phyloP scores from a whole-genome alignment of 2,329 filamentous ascomycete genomes.

The Diplodia sapinea region DNA sequence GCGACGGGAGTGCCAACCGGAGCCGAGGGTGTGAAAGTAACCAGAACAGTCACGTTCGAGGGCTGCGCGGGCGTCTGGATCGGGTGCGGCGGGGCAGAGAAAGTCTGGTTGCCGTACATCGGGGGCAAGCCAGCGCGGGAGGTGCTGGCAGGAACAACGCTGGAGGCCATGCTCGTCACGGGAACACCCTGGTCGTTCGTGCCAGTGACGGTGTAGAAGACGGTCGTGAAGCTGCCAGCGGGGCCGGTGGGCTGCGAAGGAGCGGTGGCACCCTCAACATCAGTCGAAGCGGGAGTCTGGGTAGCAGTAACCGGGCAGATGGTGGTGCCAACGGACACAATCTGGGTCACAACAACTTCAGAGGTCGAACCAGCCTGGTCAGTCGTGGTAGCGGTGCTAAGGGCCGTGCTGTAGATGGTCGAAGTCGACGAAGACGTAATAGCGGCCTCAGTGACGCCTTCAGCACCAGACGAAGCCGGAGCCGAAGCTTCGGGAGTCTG shows the following conservation, averaged over 20 bases:
- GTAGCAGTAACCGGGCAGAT: conserved; percentile 35
- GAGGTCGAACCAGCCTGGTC: conserved; percentile 30
- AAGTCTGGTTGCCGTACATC: conserved; percentile 14
- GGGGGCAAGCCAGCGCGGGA: not conserved
- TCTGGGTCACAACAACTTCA: conserved; percentile 21
- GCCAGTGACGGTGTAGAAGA: conserved; percentile 13
- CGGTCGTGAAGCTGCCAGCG: conserved; percentile 8
- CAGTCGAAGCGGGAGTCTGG: conserved; percentile 6
- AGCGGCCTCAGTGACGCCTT: conserved; percentile 5
- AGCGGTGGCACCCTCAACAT: conserved; percentile 6
- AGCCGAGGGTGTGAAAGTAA: conserved; percentile 19
- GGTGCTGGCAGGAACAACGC: conserved; percentile 6
- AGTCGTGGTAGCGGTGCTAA: not conserved
- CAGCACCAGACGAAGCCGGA: not conserved
- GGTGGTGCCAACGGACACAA: conserved; percentile 13
- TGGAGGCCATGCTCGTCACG: conserved; percentile 7
- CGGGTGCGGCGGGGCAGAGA: conserved; percentile 5
- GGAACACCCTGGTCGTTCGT: not conserved
- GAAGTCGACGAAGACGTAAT: conserved; percentile 50
- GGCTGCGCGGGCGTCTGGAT: conserved; percentile 6
- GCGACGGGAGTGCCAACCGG: not conserved
- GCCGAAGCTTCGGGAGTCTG: not conserved
- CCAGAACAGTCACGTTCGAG: conserved; percentile 12
- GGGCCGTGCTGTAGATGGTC: conserved; percentile 18
- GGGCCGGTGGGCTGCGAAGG: not conserved